These are phyloP conservation scores for Phaeosphaeriaceae sp. DNA, from an alignment of 2,329 filamentous ascomycete genomes.

Conservation along the genomic window DNA sequence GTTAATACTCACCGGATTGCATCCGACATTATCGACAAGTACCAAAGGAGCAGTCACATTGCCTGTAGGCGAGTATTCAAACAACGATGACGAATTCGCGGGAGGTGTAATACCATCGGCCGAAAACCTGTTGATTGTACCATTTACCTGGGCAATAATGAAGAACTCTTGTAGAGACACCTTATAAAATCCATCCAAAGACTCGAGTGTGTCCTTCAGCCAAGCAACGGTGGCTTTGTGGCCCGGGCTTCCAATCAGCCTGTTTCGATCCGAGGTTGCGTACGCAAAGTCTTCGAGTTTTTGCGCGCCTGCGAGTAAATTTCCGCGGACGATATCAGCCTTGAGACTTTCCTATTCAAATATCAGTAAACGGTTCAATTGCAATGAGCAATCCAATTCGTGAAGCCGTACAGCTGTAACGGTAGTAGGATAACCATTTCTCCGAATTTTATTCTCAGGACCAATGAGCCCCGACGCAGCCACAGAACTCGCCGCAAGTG, in stretches of 20 bases:
- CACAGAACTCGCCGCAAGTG: constrained; percentile 26
- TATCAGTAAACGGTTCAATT: constrained; percentile 9
- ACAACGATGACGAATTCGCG: constrained; percentile 18
- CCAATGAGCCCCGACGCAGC: constrained; percentile 14
- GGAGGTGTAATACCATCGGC: constrained; percentile 20
- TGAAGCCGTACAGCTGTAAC: constrained; percentile 28
- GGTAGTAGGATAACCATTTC: constrained; percentile 17
- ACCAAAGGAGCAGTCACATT: constrained; percentile 33
- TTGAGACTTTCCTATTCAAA: constrained; percentile 32
- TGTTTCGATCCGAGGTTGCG: constrained; percentile 43
- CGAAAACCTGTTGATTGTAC: constrained; percentile 25
- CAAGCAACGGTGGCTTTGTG: constrained; percentile 51
- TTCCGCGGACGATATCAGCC: constrained; percentile 30
- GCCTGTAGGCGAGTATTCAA: constrained; percentile 37
- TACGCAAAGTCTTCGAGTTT: constrained; percentile 49
- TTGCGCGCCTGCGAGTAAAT: constrained; percentile 37
- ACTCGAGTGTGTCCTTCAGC: constrained; percentile 40
- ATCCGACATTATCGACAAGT: constrained; percentile 39
- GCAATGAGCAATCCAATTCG: neutral
- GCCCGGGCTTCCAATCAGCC: constrained; percentile 46
- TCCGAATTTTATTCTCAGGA: constrained; percentile 13
- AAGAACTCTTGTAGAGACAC: constrained; percentile 40
- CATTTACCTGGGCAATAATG: constrained; percentile 27
- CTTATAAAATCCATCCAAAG: constrained; percentile 46
- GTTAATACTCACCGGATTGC: constrained; percentile 28